A percentile compares a stretch with the other conserved stretches of the same genome.
Conservation (phyloP, 2,329 filamentous ascomycete species). For the Zalaria obscura region DNA sequence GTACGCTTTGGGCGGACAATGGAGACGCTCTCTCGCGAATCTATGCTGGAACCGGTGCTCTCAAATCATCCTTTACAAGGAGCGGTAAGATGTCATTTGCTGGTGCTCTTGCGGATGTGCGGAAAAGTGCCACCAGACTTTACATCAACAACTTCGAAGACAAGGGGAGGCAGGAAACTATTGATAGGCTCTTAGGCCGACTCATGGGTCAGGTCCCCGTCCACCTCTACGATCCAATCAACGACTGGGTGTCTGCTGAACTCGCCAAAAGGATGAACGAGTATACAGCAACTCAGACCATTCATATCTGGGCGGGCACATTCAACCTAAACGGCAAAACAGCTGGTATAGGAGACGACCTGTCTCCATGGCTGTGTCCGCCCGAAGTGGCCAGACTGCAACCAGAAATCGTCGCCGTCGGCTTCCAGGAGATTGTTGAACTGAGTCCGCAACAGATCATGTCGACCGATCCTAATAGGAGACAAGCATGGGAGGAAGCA, state of each 20-base stretch:
- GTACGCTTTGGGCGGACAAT: conserved; percentile 92
- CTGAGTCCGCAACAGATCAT: conserved; percentile 96
- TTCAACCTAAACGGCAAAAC: conserved; percentile 92
- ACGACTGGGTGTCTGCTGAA: conserved; percentile 73
- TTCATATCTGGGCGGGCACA: conserved; percentile 74
- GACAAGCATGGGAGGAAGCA: conserved; percentile 73
- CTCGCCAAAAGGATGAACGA: conserved; percentile 51
- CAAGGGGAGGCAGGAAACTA: conserved; percentile 82
- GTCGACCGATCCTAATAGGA: conserved; percentile 83
- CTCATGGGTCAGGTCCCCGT: conserved; percentile 73
- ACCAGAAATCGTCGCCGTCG: conserved; percentile 78
- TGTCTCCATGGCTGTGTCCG: conserved; percentile 76
- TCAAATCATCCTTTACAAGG: conserved; percentile 91
- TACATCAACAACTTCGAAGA: conserved; percentile 98
- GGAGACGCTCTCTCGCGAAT: conserved; percentile 89
- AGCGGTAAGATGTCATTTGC: conserved; percentile 92
- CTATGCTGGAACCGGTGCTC: conserved; percentile 87
- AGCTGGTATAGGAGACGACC: conserved; percentile 60
- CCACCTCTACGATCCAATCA: conserved; percentile 83
- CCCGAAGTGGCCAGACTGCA: conserved; percentile 41
- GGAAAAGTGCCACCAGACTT: conserved; percentile 84
- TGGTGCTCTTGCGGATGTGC: conserved; percentile 83
- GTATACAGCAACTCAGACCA: conserved; percentile 59
- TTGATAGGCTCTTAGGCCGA: conserved; percentile 84
- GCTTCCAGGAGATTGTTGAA: conserved; percentile 97